A percentile compares a stretch with the other conserved stretches of the same genome.
Evolutionary conservation across 2,329 filamentous ascomycete species (phyloP).

Genomic region (Diaporthe ilicicola): DNA sequence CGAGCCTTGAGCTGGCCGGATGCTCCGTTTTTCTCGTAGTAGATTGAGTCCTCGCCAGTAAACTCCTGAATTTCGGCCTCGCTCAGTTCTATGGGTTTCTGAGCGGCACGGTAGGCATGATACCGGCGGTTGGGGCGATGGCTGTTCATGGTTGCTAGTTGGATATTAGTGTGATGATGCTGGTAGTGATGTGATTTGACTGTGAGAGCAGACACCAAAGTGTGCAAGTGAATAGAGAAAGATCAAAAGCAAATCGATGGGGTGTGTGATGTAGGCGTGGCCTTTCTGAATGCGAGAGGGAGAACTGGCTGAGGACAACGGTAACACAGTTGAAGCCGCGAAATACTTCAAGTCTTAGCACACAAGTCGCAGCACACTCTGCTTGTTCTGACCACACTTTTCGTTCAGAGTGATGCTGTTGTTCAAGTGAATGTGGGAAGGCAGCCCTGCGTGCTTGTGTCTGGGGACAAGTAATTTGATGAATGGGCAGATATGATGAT

Average conservation of each 20-base stretch:
- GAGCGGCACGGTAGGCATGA: background rate
- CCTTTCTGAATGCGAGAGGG: too few relatives aligned
- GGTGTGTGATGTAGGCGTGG: too few relatives aligned
- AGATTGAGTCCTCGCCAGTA: too few relatives aligned
- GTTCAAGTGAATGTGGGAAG: background rate
- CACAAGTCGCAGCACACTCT: too few relatives aligned
- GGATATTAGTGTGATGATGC: background rate
- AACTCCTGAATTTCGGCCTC: background rate
- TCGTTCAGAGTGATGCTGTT: background rate
- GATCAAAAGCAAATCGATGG: too few relatives aligned
- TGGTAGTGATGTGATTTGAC: too few relatives aligned
- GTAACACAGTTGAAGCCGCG: too few relatives aligned
- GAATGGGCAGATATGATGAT: background rate
- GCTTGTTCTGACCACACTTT: too few relatives aligned
- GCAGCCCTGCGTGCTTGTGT: too few relatives aligned
- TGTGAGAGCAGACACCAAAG: background rate
- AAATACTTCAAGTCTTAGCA: too few relatives aligned
- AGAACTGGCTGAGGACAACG: too few relatives aligned
- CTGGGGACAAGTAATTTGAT: background rate
- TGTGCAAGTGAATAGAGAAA: background rate
- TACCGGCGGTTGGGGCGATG: background rate
- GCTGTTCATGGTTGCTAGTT: constrained; percentile 6
- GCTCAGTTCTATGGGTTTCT: background rate
- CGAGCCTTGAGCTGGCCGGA: background rate
- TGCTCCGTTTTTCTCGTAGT: too few relatives aligned